Evolutionary conservation across 1,284 basidiomycete species (phyloP), one percentile per base, ranked within the genome.

Genomic region (Ceratobasidium sp.): DNA sequence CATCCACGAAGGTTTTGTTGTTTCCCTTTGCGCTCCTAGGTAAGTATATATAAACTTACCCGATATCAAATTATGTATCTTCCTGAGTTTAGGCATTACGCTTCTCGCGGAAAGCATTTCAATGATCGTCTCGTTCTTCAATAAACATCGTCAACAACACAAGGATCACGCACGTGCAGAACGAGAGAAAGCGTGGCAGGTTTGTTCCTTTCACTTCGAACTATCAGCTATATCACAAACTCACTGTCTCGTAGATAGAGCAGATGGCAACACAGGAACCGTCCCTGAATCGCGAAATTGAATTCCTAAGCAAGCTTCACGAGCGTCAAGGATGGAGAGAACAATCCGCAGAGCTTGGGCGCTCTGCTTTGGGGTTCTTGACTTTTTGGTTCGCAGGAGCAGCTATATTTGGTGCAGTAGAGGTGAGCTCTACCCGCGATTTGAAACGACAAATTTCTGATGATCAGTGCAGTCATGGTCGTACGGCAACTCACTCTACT

Each of bases 331-430:
- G 79, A 3, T 69, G 78, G 69, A 39, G 76, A 28, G 78, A 79
- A 15, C 78, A 82, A n/a, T 63, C 77, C 7, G 44, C 66, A 26
- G 81, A 82, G 10, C 78, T 82, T 13, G 39, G 44, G 20, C 67
- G 70, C 18, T 81, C 82, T 13, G 28, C 79, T 7, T 18, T 66
- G 12, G 77, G 70, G 2, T 83, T 83, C 55, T 69, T 82, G 33
- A 60, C 78, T 28, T 82, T 83, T 71, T 82, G 82, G 82, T 39
- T 82, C 49, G 58, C 79, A 18, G 81, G 82, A 39, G 82, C 82
- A 12, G 68, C 69, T 39, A 79, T 82, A 20, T 82, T 80, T 66
- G 61, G 69, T 2, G 69, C 76, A 15, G 70, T 78, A n/a, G 79
- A 80, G 77, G 76, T 69, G 26, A 69, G 78, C 49, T 15, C 4